Evolutionary conservation across 768 basidiomycete genomes (phyloP).

Genomic region (Leccinum uliginosum): DNA sequence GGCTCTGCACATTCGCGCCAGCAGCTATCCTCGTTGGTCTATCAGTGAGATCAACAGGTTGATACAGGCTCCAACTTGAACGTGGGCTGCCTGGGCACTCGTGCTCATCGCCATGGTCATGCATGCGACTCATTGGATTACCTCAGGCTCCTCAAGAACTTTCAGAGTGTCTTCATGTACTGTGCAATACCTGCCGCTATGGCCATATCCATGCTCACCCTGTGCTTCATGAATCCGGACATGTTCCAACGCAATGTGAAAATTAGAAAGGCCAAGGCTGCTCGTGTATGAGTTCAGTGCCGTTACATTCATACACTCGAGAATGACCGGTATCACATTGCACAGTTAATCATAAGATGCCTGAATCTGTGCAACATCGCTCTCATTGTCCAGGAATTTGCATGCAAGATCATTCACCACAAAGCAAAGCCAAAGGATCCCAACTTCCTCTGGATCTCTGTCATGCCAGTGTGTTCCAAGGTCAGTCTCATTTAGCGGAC

Average conservation of each 20-base stretch:
- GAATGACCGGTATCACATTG: neutral
- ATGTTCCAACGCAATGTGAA: conserved; percentile 90
- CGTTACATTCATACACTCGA: neutral
- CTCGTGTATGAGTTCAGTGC: conserved; percentile 46
- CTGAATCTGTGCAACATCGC: conserved; percentile 91
- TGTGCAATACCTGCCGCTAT: conserved; percentile 92
- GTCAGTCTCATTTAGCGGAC: too few relatives aligned
- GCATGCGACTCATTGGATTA: conserved; percentile 87
- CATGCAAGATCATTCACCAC: conserved; percentile 77
- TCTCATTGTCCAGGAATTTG: conserved; percentile 78
- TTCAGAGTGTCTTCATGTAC: conserved; percentile 96
- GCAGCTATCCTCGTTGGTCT: too few relatives aligned
- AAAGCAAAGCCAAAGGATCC: conserved; percentile 81
- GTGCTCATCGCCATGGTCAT: conserved; percentile 85
- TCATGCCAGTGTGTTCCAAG: too few relatives aligned
- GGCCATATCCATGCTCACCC: conserved; percentile 90
- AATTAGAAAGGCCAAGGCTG: conserved; percentile 90
- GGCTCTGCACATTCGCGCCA: too few relatives aligned
- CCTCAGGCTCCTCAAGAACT: conserved; percentile 75
- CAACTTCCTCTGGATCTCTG: conserved; percentile 74
- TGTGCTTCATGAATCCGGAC: conserved; percentile 89
- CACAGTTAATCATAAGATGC: conserved; percentile 84
- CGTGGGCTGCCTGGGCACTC: too few relatives aligned
- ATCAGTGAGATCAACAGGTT: too few relatives aligned
- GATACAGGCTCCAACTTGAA: too few relatives aligned